Base-by-base conservation (phyloP, 2,329 filamentous ascomycete genomes). In the Aciculosporium take region DNA sequence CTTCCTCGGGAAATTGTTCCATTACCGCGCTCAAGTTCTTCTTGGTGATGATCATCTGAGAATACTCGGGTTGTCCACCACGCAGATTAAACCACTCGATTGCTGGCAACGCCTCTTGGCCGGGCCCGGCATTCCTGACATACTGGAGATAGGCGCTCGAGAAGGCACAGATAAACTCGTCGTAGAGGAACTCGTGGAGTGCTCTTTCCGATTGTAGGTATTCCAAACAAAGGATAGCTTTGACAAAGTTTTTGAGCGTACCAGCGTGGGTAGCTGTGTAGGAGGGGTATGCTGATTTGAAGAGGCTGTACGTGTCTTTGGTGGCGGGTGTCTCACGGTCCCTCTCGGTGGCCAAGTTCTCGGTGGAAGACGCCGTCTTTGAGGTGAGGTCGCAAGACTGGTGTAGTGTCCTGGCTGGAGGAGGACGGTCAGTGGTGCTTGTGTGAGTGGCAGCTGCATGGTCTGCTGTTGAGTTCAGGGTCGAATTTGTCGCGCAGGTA, bases 161-260 rank as follows among this genome's bases (percentile, higher is more conserved):
- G 39, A 67, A 73, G 2, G 55, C 51, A 7, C 64, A 56, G 24
- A 76, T 63, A 40, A 74, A 71, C 41, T 75, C 72, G 47, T 76
- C 72, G 44, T 65, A 74, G 0, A 72, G 50, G 40, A 57, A 69
- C 20, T 62, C 59, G 10, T 61, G 57, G 15, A 72, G 49, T 4
- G 48, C 39, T 7, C 55, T 53, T 10, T 54, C 47, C 20, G 54
- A 49, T 32, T 56, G 54, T 1, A 69, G 53, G 39, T 57, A 59
- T 15, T 64, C 54, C 7, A 74, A 49, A 46, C 59, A 67, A 0
- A 67, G 51, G 39, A 69, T 65, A 0, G 66, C 67, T 18, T 56
- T 58, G 20, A 72, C 50, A 40, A 75, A 75, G 8, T 61, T 51
- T 4, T 48, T 49, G 4, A 61, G 50, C 21, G 50, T 63, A 1